phyloP scores from a whole-genome alignment of 2,329 filamentous ascomycete species.

The Apiospora sp. region DNA sequence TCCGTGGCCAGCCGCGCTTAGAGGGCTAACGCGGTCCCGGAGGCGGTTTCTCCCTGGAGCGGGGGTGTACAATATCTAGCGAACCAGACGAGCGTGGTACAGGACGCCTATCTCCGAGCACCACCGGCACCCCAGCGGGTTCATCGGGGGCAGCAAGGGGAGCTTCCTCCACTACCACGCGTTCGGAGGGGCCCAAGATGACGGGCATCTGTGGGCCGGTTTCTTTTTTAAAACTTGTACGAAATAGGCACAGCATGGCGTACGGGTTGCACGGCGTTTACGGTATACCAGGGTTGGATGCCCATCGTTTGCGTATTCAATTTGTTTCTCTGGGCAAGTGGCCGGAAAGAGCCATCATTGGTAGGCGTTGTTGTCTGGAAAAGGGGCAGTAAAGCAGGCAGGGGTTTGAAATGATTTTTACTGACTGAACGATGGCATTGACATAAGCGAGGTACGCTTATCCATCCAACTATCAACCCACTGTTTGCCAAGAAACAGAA shows the following conservation, averaged over 20 bases:
- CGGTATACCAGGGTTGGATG: conserved; percentile 23
- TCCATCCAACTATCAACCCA: not conserved
- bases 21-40: conserved; percentile 27
- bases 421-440: not conserved
- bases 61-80: not conserved
- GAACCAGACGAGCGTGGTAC: not conserved
- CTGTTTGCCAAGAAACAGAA: not conserved
- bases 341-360: not conserved
- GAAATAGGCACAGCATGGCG: conserved; percentile 18
- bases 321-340: not conserved
- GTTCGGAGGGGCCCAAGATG: not conserved
- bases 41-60: not conserved
- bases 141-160: not conserved
- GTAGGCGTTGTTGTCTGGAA: conserved; percentile 16
- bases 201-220: not conserved
- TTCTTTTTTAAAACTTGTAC: not conserved
- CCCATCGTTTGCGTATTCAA: conserved; percentile 6
- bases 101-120: not conserved
- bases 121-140: not conserved
- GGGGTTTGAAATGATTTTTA: not conserved
- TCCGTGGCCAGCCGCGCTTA: conserved; percentile 59
- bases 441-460: not conserved
- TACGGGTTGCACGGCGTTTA: conserved; percentile 22
- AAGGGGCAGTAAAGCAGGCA: not conserved
- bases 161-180: not conserved